Evolutionary conservation across 2,329 filamentous ascomycete species (phyloP), one percentile per base, ranked within the genome.

Genomic region (Sarocladiaceae sp.): DNA sequence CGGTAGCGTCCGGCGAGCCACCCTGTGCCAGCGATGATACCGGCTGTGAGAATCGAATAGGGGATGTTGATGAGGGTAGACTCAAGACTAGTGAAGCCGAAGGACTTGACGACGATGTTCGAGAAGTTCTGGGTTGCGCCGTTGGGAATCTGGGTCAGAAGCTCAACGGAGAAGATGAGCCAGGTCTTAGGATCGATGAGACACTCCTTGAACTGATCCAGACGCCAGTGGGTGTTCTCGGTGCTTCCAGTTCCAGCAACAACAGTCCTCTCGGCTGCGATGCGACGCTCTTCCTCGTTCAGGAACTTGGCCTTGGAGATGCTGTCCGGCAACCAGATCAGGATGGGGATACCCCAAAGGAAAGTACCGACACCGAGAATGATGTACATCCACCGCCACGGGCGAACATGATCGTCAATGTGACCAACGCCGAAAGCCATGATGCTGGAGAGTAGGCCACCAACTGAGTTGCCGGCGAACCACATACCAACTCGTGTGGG

Each of bases 301-400:
- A 88, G 72, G 61, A 87, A 87, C 0, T 64, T 66, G 2, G 84
- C 83, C 2, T 68, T 74, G 1, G 75, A 74, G 40, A 82, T 80
- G 33, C 63, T 69, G 54, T 82, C 75, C 0, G 80, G 80, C 2
- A 83, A 71, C 5, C 76, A 60, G 22, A 72, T 56, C 54, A 74
- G 71, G 40, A 83, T 58, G 1, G 73, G 66, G 2, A 79, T 66
- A 0, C 71, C 72, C 74, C 78, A 78, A 3, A 79, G 56, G 50
- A 79, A 75, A 0, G 79, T 83, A 1, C 64, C 59, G 0, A 70
- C 53, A 1, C 80, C 80, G 1, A 82, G 69, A 25, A 82, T 68
- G 54, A 79, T 77, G 60, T 79, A 83, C 73, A 84, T 78, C 74
- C 76, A 80, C 49, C 73, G 70, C 79, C 79, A 83, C 3, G 76